Evolutionary conservation across 208 protist genomes (phyloP).

Genomic region (Leishmania braziliensis): DNA sequence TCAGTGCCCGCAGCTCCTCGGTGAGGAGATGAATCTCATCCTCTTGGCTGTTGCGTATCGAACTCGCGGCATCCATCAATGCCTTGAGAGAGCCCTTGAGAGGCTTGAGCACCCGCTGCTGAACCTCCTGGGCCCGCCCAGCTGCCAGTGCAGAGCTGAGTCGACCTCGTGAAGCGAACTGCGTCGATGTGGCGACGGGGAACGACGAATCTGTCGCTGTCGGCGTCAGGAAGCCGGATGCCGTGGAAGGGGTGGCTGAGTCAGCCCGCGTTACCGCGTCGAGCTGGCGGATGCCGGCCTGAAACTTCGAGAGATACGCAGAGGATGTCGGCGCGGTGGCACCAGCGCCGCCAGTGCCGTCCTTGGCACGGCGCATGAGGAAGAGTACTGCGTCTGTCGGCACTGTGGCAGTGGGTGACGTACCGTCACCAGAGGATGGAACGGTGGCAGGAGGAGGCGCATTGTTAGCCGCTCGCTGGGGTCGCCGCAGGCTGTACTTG

Average conservation of each 20-base stretch:
- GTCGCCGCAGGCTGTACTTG: constrained; percentile 17
- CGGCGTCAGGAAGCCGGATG: not conserved
- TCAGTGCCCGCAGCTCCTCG: constrained; percentile 72
- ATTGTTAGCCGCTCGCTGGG: not conserved
- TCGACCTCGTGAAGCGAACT: constrained; percentile 14
- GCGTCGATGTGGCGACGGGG: constrained; percentile 5
- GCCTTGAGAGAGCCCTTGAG: constrained; percentile 43
- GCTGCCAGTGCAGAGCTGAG: constrained; percentile 24
- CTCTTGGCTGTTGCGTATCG: constrained; percentile 60
- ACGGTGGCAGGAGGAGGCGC: not conserved
- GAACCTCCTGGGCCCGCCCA: constrained; percentile 16
- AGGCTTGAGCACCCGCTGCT: constrained; percentile 7
- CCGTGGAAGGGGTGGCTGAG: constrained; percentile 1
- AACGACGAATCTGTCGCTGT: not conserved
- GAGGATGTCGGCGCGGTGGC: not conserved
- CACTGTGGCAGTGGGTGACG: not conserved
- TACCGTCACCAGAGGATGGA: not conserved
- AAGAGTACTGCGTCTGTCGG: not conserved
- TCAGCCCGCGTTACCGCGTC: not conserved
- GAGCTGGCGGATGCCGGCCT: constrained; percentile 24
- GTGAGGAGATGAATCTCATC: constrained; percentile 78
- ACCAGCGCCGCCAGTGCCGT: not conserved
- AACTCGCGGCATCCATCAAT: constrained; percentile 62
- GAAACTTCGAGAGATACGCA: constrained; percentile 20
- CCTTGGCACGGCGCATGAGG: not conserved